A percentile compares a stretch with the other conserved stretches of the same genome.
Conservation (phyloP, 768 basidiomycete species). For the Russula sp. region DNA sequence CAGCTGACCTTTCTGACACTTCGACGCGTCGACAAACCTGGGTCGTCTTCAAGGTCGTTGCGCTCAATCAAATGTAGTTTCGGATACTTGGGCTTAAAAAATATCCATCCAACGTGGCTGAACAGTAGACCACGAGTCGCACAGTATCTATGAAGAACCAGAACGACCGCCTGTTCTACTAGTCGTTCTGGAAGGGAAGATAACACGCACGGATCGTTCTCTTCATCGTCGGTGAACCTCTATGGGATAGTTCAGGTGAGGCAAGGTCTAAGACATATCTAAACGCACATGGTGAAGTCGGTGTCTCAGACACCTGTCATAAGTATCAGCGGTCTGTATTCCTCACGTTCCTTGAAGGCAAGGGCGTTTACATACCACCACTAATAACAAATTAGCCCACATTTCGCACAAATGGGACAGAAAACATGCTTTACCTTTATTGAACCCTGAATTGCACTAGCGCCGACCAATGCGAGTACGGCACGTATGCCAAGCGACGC, state of each 20-base stretch:
- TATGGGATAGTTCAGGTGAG: conserved; percentile 32
- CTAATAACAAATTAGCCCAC: conserved; percentile 1
- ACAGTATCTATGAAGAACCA: conserved; percentile 49
- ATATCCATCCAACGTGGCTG: conserved; percentile 86
- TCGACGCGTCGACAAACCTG: conserved; percentile 44
- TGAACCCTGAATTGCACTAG: conserved; percentile 74
- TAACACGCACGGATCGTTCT: conserved; percentile 58
- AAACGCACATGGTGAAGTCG: conserved; percentile 65
- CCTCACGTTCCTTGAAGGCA: not conserved
- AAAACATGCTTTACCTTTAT: conserved; percentile 53
- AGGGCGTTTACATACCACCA: conserved; percentile 27
- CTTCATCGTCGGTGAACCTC: conserved; percentile 69
- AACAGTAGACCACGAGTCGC: conserved; percentile 71
- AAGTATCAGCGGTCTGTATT: conserved; percentile 49
- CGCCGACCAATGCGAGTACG: conserved; percentile 63
- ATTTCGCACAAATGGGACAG: not conserved
- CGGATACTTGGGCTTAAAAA: conserved; percentile 66
- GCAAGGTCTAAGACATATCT: not conserved
- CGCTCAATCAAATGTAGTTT: conserved; percentile 61
- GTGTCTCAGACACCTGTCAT: conserved; percentile 66
- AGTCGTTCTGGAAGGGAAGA: not conserved
- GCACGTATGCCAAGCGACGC: conserved; percentile 55
- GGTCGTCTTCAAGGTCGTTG: conserved; percentile 65
- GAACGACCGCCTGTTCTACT: not conserved
- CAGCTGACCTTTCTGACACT: not conserved